Conservation (phyloP, 2,329 filamentous ascomycete species). For the Fusarium denticulatum region DNA sequence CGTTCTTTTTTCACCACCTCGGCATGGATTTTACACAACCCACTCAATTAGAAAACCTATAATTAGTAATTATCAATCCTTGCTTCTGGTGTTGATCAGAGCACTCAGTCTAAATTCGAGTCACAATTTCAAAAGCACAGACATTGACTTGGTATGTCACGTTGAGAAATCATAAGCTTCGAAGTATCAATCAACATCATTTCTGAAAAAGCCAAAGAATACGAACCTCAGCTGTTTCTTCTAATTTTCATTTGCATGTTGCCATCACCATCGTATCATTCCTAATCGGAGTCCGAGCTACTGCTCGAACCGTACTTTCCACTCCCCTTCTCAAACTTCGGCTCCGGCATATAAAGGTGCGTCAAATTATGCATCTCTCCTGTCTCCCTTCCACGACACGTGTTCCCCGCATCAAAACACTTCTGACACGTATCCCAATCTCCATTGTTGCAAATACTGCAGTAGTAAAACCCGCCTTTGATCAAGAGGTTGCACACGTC, state of each 20-base stretch:
- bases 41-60: too few species aligned
- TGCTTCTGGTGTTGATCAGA: background rate
- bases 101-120: background rate
- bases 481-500: conserved; percentile 18
- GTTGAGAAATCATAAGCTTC: too few species aligned
- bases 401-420: conserved; percentile 22
- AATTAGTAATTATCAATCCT: background rate
- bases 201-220: rapidly evolving
- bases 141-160: too few species aligned
- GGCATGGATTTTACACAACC: rapidly evolving
- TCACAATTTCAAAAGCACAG: rapidly evolving
- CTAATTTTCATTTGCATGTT: background rate
- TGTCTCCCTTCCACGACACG: background rate
- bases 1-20: too few species aligned
- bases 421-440: conserved; percentile 27
- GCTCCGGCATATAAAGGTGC: conserved; percentile 5
- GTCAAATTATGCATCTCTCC: background rate
- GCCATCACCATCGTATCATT: rapidly evolving
- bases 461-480: conserved; percentile 23
- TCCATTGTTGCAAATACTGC: conserved; percentile 1
- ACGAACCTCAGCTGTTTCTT: rapidly evolving
- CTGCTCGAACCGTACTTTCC: background rate
- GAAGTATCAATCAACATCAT: too few species aligned
- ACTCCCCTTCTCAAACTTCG: background rate
- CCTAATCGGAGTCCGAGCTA: background rate